Percentiles rank a stretch among this genome's conserved stretches.
Evolutionary conservation across 2,329 filamentous ascomycete genomes (phyloP).

Genomic region (Eutypella sp.): DNA sequence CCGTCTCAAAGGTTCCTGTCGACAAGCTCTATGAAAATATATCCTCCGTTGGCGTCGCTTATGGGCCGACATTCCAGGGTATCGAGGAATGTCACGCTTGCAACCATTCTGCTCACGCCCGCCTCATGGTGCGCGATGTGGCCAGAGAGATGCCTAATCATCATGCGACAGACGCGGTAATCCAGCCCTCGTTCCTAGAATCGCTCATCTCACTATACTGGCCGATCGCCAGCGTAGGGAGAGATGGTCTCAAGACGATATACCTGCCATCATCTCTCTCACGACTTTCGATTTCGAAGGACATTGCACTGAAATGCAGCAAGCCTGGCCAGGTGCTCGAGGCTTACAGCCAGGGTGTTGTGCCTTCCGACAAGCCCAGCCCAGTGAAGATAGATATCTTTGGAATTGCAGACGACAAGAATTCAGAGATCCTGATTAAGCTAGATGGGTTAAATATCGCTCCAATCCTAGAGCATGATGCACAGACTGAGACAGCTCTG

Average conservation of each 20-base stretch:
- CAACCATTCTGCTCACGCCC: slow-evolving; percentile 26
- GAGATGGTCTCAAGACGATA: slow-evolving; percentile 27
- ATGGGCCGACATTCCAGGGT: slow-evolving; percentile 48
- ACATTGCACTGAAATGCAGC: slow-evolving; percentile 20
- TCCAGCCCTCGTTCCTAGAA: slow-evolving; percentile 36
- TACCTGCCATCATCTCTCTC: slow-evolving; percentile 40
- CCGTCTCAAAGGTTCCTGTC: slow-evolving; percentile 25
- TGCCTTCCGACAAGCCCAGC: slow-evolving; percentile 24
- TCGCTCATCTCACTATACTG: slow-evolving; percentile 38
- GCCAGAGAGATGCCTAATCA: slow-evolving; percentile 35
- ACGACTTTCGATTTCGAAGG: slow-evolving; percentile 31
- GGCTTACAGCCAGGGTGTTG: slow-evolving; percentile 31
- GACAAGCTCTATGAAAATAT: slow-evolving; percentile 42
- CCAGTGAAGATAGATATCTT: slow-evolving; percentile 34
- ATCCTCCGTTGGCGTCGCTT: slow-evolving; percentile 40
- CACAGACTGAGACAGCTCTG: slow-evolving; percentile 19
- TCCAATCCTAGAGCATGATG: slow-evolving; percentile 34
- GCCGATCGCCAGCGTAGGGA: slow-evolving; percentile 30
- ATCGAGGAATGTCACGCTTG: slow-evolving; percentile 40
- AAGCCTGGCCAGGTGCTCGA: slow-evolving; percentile 27
- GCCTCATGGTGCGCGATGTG: slow-evolving; percentile 31
- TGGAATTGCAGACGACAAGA: slow-evolving; percentile 22
- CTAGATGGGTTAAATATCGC: slow-evolving; percentile 34
- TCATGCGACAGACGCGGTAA: slow-evolving; percentile 25
- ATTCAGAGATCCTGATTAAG: slow-evolving; percentile 29